Evolutionary conservation across 2,329 filamentous ascomycete genomes (phyloP).

Genomic region (Sporothrix pseudoabietina): DNA sequence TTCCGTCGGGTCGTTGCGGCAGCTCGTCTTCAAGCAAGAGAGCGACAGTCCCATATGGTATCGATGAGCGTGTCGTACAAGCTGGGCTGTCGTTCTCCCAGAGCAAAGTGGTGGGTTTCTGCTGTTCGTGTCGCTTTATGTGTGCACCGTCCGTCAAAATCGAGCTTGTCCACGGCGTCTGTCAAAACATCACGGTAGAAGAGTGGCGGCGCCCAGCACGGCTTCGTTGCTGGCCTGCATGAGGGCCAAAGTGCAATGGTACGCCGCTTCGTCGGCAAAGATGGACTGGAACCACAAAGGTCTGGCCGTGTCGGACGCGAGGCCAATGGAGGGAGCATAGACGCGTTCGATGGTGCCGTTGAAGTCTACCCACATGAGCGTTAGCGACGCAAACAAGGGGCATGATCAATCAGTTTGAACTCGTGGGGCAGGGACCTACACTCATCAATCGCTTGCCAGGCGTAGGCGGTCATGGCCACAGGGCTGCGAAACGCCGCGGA

Average conservation of each 20-base stretch:
- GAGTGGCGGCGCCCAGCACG: conserved; percentile 10
- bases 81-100: background rate
- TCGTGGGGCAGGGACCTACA: background rate
- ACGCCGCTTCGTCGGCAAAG: conserved; percentile 30
- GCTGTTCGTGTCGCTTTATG: background rate
- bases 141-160: background rate
- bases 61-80: background rate
- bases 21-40: background rate
- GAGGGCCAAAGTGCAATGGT: conserved; percentile 33
- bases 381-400: background rate
- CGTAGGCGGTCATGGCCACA: background rate
- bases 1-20: background rate
- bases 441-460: conserved; percentile 1
- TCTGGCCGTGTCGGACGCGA: conserved; percentile 5
- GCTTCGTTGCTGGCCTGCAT: conserved; percentile 38
- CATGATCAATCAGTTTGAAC: too few species aligned
- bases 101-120: background rate
- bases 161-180: background rate
- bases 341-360: conserved; percentile 6
- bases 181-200: conserved; percentile 29
- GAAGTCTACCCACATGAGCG: background rate
- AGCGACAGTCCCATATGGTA: background rate
- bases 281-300: conserved; percentile 19
- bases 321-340: background rate
- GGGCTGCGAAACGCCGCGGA: background rate